A percentile compares a stretch with the other conserved stretches of the same genome.
Evolutionary conservation across 768 basidiomycete genomes (phyloP).

Genomic region (Trichaptum fuscoviolaceum): DNA sequence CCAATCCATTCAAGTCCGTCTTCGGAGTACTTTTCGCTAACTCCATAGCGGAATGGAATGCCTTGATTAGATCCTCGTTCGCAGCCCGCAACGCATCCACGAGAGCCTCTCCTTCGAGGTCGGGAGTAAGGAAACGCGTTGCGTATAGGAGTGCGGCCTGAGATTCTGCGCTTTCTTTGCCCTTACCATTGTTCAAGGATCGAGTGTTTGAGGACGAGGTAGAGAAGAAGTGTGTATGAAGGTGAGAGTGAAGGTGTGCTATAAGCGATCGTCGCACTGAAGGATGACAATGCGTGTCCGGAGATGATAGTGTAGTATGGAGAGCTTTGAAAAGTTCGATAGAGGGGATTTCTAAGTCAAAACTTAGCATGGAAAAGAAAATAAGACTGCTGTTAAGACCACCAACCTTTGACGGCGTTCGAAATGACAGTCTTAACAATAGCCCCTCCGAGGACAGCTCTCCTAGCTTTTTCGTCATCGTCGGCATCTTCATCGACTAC

Average conservation of each 20-base stretch:
- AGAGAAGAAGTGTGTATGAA: conserved; percentile 22
- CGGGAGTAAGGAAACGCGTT: conserved; percentile 27
- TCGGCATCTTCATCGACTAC: conserved; percentile 17
- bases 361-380: background rate
- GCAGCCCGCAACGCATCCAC: conserved; percentile 49
- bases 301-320: conserved; percentile 32
- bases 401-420: conserved; percentile 67
- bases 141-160: conserved; percentile 35
- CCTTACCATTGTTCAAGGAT: conserved; percentile 12
- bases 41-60: conserved; percentile 13
- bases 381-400: conserved; percentile 14
- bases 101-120: conserved; percentile 43
- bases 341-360: conserved; percentile 33
- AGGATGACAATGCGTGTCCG: conserved; percentile 34
- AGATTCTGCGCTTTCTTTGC: conserved; percentile 31
- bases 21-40: conserved; percentile 14
- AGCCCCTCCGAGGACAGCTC: conserved; percentile 68
- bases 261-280: conserved; percentile 36
- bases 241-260: conserved; percentile 37
- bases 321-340: conserved; percentile 37
- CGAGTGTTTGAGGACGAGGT: conserved; percentile 9
- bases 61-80: conserved; percentile 44
- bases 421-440: conserved; percentile 76
- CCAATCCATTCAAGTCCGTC: conserved; percentile 23
- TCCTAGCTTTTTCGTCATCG: conserved; percentile 51